phyloP scores from a whole-genome alignment of 2,329 filamentous ascomycete genomes.

The Colletotrichum simmondsii region DNA sequence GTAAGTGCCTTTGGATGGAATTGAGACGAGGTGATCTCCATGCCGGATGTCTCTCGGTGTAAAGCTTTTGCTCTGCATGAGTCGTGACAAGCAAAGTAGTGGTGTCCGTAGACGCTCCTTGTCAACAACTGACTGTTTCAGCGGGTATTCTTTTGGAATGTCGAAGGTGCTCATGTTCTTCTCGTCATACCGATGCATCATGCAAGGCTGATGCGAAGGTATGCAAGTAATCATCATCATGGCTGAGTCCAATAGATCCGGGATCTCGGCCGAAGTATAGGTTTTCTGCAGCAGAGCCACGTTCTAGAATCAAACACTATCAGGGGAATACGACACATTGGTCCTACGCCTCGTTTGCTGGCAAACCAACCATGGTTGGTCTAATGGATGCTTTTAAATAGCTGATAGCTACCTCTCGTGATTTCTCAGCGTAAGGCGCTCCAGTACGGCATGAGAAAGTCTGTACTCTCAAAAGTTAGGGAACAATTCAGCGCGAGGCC shows the following conservation, averaged over 20 bases:
- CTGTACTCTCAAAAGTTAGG: not conserved
- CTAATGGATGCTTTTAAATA: not conserved
- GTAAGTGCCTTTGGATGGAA: not conserved
- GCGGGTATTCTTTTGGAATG: not conserved
- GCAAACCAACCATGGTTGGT: not conserved
- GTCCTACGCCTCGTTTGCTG: not conserved
- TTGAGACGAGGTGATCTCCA: not conserved
- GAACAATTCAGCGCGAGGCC: too few relatives aligned
- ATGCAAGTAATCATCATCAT: not conserved
- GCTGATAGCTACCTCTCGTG: not conserved
- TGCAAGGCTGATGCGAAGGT: constrained; percentile 7
- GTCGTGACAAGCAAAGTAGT: not conserved
- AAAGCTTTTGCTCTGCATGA: not conserved
- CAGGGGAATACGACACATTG: not conserved
- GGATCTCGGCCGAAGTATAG: constrained; percentile 3
- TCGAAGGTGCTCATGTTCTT: not conserved
- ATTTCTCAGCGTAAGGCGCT: not conserved
- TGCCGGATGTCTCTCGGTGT: not conserved
- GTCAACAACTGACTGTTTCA: not conserved
- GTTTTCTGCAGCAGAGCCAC: not conserved
- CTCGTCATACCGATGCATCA: not conserved
- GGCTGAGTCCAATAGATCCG: constrained; percentile 12
- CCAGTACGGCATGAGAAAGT: not conserved
- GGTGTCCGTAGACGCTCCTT: not conserved
- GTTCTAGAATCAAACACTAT: not conserved